Percentiles rank a stretch among this genome's conserved stretches.
Conservation (phyloP, 129 eudicot species). For the Centrapalus pauciflorus region DNA sequence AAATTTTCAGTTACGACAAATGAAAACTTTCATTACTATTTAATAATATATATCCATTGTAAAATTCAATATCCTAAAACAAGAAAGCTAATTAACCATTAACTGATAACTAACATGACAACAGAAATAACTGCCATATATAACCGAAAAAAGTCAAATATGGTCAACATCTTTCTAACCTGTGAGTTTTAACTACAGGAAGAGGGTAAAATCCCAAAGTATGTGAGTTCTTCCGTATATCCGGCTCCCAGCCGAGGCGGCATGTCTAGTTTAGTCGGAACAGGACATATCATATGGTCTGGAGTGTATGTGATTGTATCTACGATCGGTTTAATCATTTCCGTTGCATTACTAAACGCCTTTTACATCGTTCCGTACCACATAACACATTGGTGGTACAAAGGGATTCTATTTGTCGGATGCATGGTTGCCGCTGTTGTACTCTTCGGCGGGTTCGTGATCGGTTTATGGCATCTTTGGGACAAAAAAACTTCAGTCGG, state of each 20-base stretch:
- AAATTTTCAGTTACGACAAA: no score
- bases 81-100: no score
- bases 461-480: constrained; percentile 79
- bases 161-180: neutral
- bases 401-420: constrained; percentile 55
- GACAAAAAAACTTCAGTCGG: constrained; percentile 35
- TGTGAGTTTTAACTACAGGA: constrained; percentile 41
- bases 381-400: constrained; percentile 66
- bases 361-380: constrained; percentile 57
- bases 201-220: constrained; percentile 48
- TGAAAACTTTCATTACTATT: no score
- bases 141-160: no score
- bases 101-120: no score
- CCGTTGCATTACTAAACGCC: constrained; percentile 37
- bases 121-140: no score
- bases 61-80: no score
- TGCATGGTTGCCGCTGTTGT: constrained; percentile 69
- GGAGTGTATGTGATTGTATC: constrained; percentile 58
- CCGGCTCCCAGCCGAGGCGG: constrained; percentile 39
- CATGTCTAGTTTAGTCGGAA: constrained; percentile 87
- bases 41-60: no score
- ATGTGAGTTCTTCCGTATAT: constrained; percentile 31
- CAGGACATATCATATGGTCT: constrained; percentile 72
- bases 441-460: constrained; percentile 69
- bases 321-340: constrained; percentile 56